Base-by-base conservation (phyloP, 768 basidiomycete species). In the Tulasnella sp. region DNA sequence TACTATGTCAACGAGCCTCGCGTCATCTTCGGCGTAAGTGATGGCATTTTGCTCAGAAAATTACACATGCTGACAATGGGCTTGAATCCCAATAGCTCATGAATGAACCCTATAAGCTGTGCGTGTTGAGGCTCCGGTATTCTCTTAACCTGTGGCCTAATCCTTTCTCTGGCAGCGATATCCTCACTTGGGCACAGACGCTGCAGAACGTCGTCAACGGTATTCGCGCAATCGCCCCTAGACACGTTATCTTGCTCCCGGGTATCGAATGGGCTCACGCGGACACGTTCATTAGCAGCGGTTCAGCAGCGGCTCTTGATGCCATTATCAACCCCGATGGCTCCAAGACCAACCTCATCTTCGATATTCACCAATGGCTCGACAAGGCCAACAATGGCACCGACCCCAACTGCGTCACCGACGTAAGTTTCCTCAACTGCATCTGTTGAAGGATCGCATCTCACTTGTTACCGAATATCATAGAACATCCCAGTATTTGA, bases 31-130 rank as follows among this genome's bases (percentile, higher is more conserved):
- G 86, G 84, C n/a, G 60, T 28, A 64, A 64, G 60, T 64, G 14
- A 9, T 14, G 60, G 1, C n/a, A 14, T 24, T 64, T 64, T 5
- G n/a, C 24, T 24, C 28, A 24, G 31, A 14, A 22, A 9, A 28
- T 28, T 7, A 64, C 60, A 12, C 16, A 22, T 50, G 16, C 22
- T 50, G 60, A 64, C n/a, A 8, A 31, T 24, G 20, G n/a, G 24
- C n/a, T 64, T 28, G 12, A 12, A 64, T 31, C n/a, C 31, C 24
- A n/a, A 64, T 8, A 64, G 60, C 81, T 88, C 81, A 89, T 89
- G 88, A 89, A 89, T 83, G 88, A 89, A 84, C 89, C 89, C 5
- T 88, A 89, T 81, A 88, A 89, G 79, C 81, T 89, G 58, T 77
- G n/a, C 74, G 82, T 83, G 74, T 81, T 83, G 50, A 75, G 20